Evolutionary conservation across 768 basidiomycete genomes (phyloP), one percentile per base, ranked within the genome.

Genomic region (Daedalea quercina): DNA sequence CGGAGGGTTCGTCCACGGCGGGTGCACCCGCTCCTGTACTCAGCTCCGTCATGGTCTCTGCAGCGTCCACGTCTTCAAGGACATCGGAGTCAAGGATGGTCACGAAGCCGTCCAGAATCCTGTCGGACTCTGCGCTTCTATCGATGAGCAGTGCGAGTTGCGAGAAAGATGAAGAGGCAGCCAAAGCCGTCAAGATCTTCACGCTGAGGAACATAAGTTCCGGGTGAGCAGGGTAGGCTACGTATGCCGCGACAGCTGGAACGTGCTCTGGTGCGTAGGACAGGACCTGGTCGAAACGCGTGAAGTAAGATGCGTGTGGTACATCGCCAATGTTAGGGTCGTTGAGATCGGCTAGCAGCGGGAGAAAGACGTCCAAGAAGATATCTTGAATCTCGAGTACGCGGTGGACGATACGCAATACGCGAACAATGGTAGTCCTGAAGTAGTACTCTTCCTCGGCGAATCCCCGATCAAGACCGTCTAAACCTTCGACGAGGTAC

Each of bases 281-380:
- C 42, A 92, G 68, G 19, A 82, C 82, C 62, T 90, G 82, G 60
- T 92, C 88, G 56, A 93, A 78, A 53, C 79, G 74, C 19, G 78
- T 81, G 70, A 85, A 89, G 63, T 78, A 85, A 2, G 85, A 87
- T 9, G 82, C 78, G 0, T 85, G 73, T 55, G 82, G 79, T 15
- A 80, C 67, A 8, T 71, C 74, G 25, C 82, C 82, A 23, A 81
- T 68, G 44, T 84, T 63, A 0, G 78, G 66, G 0, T 77, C 79
- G 55, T 81, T 80, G 53, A 82, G 73, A 51, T 91, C 85, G 19
- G 79, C 72, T 8, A 94, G 77, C 20, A 87, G 70, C 1, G 92
- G 91, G 2, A 95, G 71, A 46, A 95, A 79, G 22, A 94, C 84
- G 51, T 97, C 93, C 40, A 94, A 75, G 74, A 94, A 96, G 51